Percentiles rank a stretch among this genome's conserved stretches.
Evolutionary conservation across 805 yeast genomes (phyloP).

Genomic region (Diddensiella transvaalensis): DNA sequence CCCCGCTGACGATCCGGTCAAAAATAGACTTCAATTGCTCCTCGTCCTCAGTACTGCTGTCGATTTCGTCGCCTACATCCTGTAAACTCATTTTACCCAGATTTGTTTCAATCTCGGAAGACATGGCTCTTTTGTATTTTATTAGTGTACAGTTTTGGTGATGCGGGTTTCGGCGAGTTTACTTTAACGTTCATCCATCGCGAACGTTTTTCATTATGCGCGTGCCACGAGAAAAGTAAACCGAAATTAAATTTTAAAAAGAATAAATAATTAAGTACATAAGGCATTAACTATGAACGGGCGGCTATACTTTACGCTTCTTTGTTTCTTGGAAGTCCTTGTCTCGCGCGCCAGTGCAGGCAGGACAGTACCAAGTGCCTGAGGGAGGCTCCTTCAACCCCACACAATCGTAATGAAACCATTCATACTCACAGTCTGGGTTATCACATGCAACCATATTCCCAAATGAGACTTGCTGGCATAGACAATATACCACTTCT

Average conservation of each 20-base stretch:
- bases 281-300: too few species aligned
- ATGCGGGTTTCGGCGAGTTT: too few species aligned
- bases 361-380: conserved; percentile 94
- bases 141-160: too few species aligned
- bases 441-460: conserved; percentile 97
- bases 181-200: too few species aligned
- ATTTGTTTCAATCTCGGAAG: not conserved
- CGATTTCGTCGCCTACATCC: not conserved
- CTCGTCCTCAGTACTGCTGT: not conserved
- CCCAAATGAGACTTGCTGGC: conserved; percentile 92
- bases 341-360: conserved; percentile 47
- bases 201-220: too few species aligned
- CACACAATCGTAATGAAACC: conserved; percentile 97
- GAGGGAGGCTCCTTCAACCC: conserved; percentile 84
- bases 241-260: too few species aligned
- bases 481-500: conserved; percentile 72
- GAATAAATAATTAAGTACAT: too few species aligned
- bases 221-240: too few species aligned
- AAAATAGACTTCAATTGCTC: not conserved
- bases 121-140: too few species aligned
- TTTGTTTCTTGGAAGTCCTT: conserved; percentile 26
- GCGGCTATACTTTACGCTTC: not conserved
- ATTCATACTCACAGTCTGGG: conserved; percentile 79
- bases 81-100: not conserved
- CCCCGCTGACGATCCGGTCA: not conserved